These are phyloP conservation scores for Penicillium sp. DNA, from an alignment of 2,329 filamentous ascomycete species.

Conservation along the genomic window DNA sequence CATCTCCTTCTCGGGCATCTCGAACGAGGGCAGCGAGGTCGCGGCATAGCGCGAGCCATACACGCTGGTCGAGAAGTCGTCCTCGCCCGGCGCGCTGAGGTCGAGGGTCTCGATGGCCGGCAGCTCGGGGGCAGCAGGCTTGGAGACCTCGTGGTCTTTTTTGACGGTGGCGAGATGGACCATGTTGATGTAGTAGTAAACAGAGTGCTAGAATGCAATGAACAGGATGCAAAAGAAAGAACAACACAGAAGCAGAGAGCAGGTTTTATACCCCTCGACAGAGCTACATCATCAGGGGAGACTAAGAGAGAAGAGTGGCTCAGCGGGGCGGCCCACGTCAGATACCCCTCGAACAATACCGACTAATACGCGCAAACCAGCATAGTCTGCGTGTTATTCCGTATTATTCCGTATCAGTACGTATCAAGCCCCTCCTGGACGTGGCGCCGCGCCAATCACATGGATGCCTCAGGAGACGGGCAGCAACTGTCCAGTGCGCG, in stretches of 20 bases:
- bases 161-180: constrained; percentile 40
- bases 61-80: constrained; percentile 67
- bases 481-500: neutral
- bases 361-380: neutral
- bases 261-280: neutral
- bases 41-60: constrained; percentile 84
- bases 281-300: too few relatives aligned
- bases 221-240: neutral
- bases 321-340: too few relatives aligned
- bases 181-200: constrained; percentile 26
- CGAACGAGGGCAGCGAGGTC: constrained; percentile 72
- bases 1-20: constrained; percentile 90
- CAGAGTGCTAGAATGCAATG: neutral
- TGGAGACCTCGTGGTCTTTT: constrained; percentile 34
- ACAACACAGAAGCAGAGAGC: neutral
- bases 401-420: too few relatives aligned
- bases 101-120: constrained; percentile 44
- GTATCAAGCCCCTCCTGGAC: neutral
- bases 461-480: too few relatives aligned
- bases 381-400: too few relatives aligned
- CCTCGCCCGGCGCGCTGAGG: constrained; percentile 41
- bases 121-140: constrained; percentile 29
- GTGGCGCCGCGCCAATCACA: too few relatives aligned
- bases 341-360: neutral
- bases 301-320: too few relatives aligned